A percentile compares a stretch with the other conserved stretches of the same genome.
phyloP scores from a whole-genome alignment of 2,329 filamentous ascomycete species.

The Dactylellina parvicollis region DNA sequence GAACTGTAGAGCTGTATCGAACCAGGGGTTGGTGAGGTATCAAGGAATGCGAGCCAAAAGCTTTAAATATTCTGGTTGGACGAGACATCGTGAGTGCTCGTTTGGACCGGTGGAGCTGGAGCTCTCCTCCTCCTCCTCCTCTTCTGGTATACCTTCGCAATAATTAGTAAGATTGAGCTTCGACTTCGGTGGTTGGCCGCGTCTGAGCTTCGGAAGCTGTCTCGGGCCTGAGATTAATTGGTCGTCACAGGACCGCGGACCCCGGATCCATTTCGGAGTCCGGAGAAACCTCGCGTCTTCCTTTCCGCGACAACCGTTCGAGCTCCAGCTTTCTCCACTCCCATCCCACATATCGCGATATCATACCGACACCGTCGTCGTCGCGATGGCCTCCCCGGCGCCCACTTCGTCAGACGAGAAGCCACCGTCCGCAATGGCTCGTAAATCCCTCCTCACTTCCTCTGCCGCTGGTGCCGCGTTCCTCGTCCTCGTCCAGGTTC shows the following conservation, averaged over 20 bases:
- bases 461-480: conserved; percentile 79
- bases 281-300: conserved; percentile 32
- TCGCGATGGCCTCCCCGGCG: conserved; percentile 15
- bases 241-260: too few species aligned
- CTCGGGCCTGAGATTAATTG: conserved; percentile 3
- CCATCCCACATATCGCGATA: not conserved
- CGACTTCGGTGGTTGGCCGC: conserved; percentile 4
- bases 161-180: not conserved
- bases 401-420: not conserved
- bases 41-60: not conserved
- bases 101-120: too few species aligned
- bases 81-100: conserved; percentile 2
- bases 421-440: conserved; percentile 21
- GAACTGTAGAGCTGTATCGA: not conserved
- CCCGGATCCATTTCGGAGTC: conserved; percentile 11
- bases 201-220: conserved; percentile 4
- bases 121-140: too few species aligned
- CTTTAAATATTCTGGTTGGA: not conserved
- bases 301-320: conserved; percentile 20
- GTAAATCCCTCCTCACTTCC: conserved; percentile 56
- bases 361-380: not conserved
- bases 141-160: too few species aligned
- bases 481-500: conserved; percentile 86
- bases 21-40: not conserved
- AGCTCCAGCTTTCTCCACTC: conserved; percentile 7